A percentile compares a stretch with the other conserved stretches of the same genome.
Conservation (phyloP, 495 filamentous ascomycete genomes). For the Friedmanniomyces endolithicus region DNA sequence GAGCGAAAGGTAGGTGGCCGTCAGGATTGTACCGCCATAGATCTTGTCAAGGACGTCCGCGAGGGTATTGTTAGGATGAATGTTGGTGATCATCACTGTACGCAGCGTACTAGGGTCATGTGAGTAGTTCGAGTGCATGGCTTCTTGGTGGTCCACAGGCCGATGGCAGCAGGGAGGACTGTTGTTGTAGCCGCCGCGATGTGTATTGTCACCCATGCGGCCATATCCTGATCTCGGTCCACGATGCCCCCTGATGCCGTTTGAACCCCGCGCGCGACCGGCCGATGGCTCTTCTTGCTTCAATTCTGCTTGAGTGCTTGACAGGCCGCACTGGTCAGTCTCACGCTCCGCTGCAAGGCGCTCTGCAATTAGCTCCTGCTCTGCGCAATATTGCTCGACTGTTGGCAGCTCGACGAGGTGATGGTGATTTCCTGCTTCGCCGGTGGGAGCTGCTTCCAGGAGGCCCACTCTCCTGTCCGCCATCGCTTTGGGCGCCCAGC, state of each 20-base stretch:
- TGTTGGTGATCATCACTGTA: conserved; percentile 3
- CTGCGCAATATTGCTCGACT: neutral
- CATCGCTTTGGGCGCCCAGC: neutral
- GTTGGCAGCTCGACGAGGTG: neutral
- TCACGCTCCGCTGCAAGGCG: neutral
- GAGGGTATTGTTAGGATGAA: conserved; percentile 1
- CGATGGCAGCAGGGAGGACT: conserved; percentile 1
- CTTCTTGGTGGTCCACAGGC: neutral
- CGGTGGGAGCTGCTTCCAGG: neutral
- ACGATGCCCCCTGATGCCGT: no score
- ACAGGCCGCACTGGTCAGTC: no score
- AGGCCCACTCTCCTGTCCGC: neutral
- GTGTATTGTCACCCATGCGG: neutral
- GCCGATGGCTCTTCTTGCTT: no score
- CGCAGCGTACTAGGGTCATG: neutral
- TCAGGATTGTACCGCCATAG: conserved; percentile 5
- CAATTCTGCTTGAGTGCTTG: no score
- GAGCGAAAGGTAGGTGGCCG: neutral
- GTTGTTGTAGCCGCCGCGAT: neutral
- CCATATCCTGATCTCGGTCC: no score
- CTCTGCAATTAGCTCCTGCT: neutral
- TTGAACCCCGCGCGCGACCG: no score
- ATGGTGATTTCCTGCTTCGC: neutral
- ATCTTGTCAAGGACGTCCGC: conserved; percentile 9
- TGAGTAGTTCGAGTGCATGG: neutral